phyloP scores from a whole-genome alignment of 2,329 filamentous ascomycete species.

The Microdochium trichocladiopsis region DNA sequence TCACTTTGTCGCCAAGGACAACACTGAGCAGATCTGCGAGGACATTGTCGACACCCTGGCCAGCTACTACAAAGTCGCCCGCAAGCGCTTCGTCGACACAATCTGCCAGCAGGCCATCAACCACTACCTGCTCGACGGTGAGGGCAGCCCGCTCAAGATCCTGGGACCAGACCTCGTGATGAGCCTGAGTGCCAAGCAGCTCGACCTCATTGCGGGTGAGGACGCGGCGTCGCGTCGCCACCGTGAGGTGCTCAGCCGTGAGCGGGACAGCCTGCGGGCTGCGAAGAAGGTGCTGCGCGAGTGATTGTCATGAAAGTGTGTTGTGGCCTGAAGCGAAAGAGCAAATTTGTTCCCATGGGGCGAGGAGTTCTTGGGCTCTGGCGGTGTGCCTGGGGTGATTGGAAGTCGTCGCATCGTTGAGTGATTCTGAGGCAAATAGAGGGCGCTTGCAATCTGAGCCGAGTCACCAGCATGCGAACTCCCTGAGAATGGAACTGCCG shows the following conservation, averaged over 20 bases:
- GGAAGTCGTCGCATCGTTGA: no score
- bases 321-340: no score
- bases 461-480: no score
- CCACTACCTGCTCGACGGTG: conserved; percentile 34
- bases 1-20: not conserved
- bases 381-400: no score
- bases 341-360: not conserved
- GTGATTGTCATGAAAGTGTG: no score
- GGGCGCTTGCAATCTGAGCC: no score
- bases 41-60: conserved; percentile 43
- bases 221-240: conserved; percentile 21
- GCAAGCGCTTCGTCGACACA: conserved; percentile 43
- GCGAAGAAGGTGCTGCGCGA: conserved; percentile 7
- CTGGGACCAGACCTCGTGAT: conserved; percentile 37
- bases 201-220: conserved; percentile 41
- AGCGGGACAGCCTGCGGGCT: conserved; percentile 28
- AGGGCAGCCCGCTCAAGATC: conserved; percentile 32
- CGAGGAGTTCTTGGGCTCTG: not conserved
- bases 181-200: conserved; percentile 26
- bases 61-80: conserved; percentile 43
- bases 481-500: no score
- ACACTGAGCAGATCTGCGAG: conserved; percentile 23
- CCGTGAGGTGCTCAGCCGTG: conserved; percentile 25
- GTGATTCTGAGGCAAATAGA: no score
- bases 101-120: conserved; percentile 39